phyloP scores from a whole-genome alignment of 2,329 filamentous ascomycete species.

The Aspergillus transmontanensis region DNA sequence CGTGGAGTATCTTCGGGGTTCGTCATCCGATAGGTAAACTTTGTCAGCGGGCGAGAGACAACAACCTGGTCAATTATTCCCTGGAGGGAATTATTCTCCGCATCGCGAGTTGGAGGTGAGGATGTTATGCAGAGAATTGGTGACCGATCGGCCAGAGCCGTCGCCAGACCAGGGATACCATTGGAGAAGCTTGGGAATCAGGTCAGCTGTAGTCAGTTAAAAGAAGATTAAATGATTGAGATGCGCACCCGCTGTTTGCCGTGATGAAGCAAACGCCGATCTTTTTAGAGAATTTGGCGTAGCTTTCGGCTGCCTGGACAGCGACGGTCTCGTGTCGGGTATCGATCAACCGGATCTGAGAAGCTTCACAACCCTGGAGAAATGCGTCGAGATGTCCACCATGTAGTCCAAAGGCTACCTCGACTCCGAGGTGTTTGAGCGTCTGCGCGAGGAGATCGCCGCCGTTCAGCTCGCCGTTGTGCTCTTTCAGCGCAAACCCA shows the following conservation, averaged over 20 bases:
- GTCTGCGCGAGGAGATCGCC: conserved; percentile 52
- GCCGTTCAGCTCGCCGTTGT: conserved; percentile 39
- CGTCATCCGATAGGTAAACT: conserved; percentile 50
- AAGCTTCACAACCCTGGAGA: conserved; percentile 45
- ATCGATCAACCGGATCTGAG: conserved; percentile 48
- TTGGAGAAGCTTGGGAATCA: conserved; percentile 44
- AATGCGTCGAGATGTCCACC: conserved; percentile 54
- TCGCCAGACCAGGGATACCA: conserved; percentile 49
- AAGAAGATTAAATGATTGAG: not conserved
- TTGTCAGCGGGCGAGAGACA: conserved; percentile 47
- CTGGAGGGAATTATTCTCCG: conserved; percentile 51
- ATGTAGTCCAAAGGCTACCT: conserved; percentile 51
- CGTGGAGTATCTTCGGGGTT: conserved; percentile 49
- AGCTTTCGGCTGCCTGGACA: conserved; percentile 52
- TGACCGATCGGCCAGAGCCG: conserved; percentile 49
- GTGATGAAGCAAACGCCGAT: conserved; percentile 52
- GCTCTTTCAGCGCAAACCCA: not conserved
- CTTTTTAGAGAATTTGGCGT: conserved; percentile 48
- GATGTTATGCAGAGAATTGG: conserved; percentile 51
- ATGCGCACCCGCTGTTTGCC: conserved; percentile 49
- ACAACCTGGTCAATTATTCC: conserved; percentile 52
- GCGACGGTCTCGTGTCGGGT: conserved; percentile 52
- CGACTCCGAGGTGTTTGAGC: conserved; percentile 44
- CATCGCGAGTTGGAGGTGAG: conserved; percentile 48
- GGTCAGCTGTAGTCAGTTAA: not conserved